Percentiles rank a stretch among this genome's conserved stretches.
phyloP scores from a whole-genome alignment of 1,139 yeast genomes.

The Yamadazyma pseudoaaseri region DNA sequence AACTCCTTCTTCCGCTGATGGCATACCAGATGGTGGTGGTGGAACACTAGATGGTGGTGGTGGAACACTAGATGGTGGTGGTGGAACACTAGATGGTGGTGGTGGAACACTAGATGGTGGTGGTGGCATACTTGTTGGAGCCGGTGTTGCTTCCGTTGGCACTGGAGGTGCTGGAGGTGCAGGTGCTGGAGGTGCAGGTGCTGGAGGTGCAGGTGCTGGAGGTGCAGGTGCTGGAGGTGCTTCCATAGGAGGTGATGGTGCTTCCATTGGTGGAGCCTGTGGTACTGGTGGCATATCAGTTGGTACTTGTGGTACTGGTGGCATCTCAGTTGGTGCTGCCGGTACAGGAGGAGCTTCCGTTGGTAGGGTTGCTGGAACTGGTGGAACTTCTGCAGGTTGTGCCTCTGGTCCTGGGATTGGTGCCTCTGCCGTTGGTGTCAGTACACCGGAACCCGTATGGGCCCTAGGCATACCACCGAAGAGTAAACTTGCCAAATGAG shows the following conservation, averaged over 20 bases:
- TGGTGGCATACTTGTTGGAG: slow-evolving; percentile 12
- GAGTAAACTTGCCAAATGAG: slow-evolving; percentile 59
- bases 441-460: slow-evolving; percentile 14
- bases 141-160: slow-evolving; percentile 19
- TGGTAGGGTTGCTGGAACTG: slow-evolving; percentile 7
- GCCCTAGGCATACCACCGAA: slow-evolving; percentile 64
- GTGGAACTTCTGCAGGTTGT: slow-evolving; percentile 5
- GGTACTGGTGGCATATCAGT: slow-evolving; percentile 12
- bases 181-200: slow-evolving; percentile 16
- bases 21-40: slow-evolving; percentile 25
- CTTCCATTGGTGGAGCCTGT: slow-evolving; percentile 17
- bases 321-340: slow-evolving; percentile 12
- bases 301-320: slow-evolving; percentile 5
- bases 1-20: slow-evolving; percentile 18
- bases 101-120: slow-evolving; percentile 21
- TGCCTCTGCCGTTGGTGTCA: slow-evolving; percentile 5
- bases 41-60: slow-evolving; percentile 25
- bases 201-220: slow-evolving; percentile 15
- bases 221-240: slow-evolving; percentile 17
- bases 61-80: slow-evolving; percentile 15
- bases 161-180: slow-evolving; percentile 18
- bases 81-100: slow-evolving; percentile 30
- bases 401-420: slow-evolving; percentile 15
- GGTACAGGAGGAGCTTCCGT: slow-evolving; percentile 16
- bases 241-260: slow-evolving; percentile 21